Percentiles rank a stretch among this genome's conserved stretches.
phyloP scores from a whole-genome alignment of 768 basidiomycete genomes.

The Plicaturopsis crispa region DNA sequence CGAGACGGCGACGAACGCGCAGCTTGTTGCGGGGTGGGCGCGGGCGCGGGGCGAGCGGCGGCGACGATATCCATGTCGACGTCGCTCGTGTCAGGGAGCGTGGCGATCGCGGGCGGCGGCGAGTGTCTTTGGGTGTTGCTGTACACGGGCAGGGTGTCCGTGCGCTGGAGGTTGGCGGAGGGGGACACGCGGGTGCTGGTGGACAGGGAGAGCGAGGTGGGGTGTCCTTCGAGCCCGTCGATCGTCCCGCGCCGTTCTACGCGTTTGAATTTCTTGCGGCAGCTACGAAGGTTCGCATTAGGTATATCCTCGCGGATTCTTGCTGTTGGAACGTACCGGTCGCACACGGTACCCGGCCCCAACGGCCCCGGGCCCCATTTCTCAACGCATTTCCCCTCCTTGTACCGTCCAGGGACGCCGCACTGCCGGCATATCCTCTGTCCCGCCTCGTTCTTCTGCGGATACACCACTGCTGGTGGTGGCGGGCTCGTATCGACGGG shows the following conservation, averaged over 20 bases:
- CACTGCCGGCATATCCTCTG: conserved; percentile 77
- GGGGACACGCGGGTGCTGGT: background rate
- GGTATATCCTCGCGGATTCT: no score
- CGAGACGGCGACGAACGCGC: background rate
- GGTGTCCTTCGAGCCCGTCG: conserved; percentile 29
- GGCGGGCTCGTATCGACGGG: no score
- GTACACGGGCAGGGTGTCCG: conserved; percentile 14
- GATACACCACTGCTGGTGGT: conserved; percentile 2
- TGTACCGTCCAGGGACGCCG: conserved; percentile 66
- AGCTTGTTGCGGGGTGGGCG: background rate
- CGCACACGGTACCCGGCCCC: conserved; percentile 80
- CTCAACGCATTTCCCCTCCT: conserved; percentile 81
- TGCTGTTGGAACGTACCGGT: conserved; percentile 51
- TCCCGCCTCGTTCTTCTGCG: conserved; percentile 44
- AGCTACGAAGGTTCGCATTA: no score
- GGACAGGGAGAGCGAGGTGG: conserved; percentile 1
- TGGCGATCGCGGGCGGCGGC: conserved; percentile 21
- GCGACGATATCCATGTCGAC: background rate
- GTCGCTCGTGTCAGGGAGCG: conserved; percentile 14
- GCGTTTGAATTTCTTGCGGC: conserved; percentile 83
- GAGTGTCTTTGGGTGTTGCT: background rate
- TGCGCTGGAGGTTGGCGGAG: conserved; percentile 6
- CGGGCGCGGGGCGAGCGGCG: background rate
- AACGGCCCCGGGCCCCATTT: conserved; percentile 85
- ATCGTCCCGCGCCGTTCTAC: conserved; percentile 68